Conservation (phyloP, 148 eudicot species). For the Amaranthus hypochondriacus region DNA sequence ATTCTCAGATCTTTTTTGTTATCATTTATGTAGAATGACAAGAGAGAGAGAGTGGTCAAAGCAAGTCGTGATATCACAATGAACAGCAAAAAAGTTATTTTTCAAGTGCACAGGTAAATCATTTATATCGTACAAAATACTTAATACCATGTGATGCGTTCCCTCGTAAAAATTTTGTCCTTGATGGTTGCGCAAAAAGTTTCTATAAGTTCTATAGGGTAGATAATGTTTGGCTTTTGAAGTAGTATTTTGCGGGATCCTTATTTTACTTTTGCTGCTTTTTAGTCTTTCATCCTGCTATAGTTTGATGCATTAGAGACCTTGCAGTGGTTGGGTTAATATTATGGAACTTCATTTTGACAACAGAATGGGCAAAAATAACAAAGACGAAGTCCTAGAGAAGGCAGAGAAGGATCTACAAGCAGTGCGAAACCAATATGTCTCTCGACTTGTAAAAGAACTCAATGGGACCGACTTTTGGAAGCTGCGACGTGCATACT, state of each 20-base stretch:
- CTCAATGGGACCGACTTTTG: constrained; percentile 83
- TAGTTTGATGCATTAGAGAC: background rate
- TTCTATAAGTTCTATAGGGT: background rate
- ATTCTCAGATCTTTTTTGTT: background rate
- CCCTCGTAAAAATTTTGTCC: background rate
- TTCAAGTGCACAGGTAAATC: constrained; percentile 92
- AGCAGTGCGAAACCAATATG: constrained; percentile 66
- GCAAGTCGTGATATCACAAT: constrained; percentile 96
- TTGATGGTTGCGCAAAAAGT: background rate
- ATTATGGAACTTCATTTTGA: constrained; percentile 6
- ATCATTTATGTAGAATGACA: constrained; percentile 62
- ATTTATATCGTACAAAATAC: background rate
- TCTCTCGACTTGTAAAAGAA: constrained; percentile 71
- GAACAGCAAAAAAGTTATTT: constrained; percentile 97
- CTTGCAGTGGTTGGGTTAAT: constrained; percentile 8
- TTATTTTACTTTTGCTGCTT: background rate
- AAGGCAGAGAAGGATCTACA: constrained; percentile 93
- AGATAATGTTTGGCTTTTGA: background rate
- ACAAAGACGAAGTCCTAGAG: constrained; percentile 69
- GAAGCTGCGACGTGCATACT: constrained; percentile 93
- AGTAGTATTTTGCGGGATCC: background rate
- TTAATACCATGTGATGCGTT: background rate
- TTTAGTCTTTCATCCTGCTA: background rate
- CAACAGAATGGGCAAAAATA: constrained; percentile 78
- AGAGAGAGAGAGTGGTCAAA: constrained; percentile 94